Conservation (phyloP, 148 eudicot genomes). For the Heliamphora exappendiculata region DNA sequence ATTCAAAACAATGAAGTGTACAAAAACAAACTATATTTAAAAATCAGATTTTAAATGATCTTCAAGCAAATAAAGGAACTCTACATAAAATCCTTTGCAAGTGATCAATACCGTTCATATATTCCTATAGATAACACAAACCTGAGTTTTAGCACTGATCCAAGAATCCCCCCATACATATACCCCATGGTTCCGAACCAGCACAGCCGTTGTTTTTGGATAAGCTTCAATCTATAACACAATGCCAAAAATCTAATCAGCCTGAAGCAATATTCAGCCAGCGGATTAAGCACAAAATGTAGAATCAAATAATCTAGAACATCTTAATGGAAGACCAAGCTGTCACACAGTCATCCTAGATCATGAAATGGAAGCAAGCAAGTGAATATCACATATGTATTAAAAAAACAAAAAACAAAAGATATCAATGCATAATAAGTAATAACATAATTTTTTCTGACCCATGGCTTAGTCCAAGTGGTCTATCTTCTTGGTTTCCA, state of each 20-base stretch:
- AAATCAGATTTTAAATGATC: neutral
- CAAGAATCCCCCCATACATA: slow-evolving; percentile 97
- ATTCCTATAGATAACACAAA: slow-evolving; percentile 17
- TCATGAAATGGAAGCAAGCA: neutral
- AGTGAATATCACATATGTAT: neutral
- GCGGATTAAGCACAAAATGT: neutral
- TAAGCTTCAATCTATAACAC: slow-evolving; percentile 79
- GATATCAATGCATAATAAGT: too few species aligned
- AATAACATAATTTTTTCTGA: too few species aligned
- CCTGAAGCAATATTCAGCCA: neutral
- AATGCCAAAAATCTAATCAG: slow-evolving; percentile 2
- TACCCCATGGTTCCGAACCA: slow-evolving; percentile 92
- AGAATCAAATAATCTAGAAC: neutral
- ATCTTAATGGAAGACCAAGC: neutral
- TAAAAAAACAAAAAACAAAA: neutral
- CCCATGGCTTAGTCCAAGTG: too few species aligned
- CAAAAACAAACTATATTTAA: neutral
- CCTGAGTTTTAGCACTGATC: slow-evolving; percentile 99
- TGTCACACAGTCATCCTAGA: neutral
- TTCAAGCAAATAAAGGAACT: neutral
- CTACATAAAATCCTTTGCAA: neutral
- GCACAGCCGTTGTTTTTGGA: slow-evolving; percentile 94
- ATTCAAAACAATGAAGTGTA: neutral
- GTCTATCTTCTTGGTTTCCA: too few species aligned
- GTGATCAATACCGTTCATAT: neutral